A percentile compares a stretch with the other conserved stretches of the same genome.
These are phyloP conservation scores for Aspergillus sp. DNA, from an alignment of 2,329 filamentous ascomycete genomes.

Conservation along the genomic window DNA sequence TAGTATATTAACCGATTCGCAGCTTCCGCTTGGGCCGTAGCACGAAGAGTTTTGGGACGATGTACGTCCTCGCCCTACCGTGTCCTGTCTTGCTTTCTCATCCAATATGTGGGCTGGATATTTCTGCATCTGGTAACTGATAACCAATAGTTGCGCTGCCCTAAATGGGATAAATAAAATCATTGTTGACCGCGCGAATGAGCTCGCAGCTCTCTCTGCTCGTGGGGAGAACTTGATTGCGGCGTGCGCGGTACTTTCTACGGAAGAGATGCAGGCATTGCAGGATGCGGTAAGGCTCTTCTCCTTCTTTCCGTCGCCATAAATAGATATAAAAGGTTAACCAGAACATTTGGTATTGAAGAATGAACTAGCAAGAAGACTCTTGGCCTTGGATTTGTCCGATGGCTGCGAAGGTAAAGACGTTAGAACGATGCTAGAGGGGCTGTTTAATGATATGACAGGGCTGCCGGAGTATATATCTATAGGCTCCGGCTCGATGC, in stretches of 20 bases:
- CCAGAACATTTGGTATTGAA: neutral
- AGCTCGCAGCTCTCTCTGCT: conserved; percentile 66
- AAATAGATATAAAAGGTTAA: neutral
- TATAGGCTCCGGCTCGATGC: neutral
- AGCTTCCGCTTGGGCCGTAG: conserved; percentile 64
- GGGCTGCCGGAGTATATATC: conserved; percentile 2
- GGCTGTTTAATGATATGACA: conserved; percentile 1
- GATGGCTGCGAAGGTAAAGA: neutral
- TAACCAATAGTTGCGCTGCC: conserved; percentile 64
- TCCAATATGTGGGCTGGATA: neutral
- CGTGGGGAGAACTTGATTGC: conserved; percentile 74
- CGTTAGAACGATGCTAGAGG: conserved; percentile 10
- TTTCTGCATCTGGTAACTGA: neutral
- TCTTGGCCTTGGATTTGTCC: conserved; percentile 17
- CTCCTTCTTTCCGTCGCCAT: neutral
- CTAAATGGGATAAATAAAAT: conserved; percentile 76
- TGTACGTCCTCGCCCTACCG: conserved; percentile 35
- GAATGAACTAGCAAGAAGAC: conserved; percentile 20
- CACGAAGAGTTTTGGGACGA: conserved; percentile 78
- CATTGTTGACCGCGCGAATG: conserved; percentile 74
- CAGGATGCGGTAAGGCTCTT: conserved; percentile 57
- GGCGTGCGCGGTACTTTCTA: conserved; percentile 67
- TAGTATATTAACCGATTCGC: neutral
- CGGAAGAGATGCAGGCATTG: conserved; percentile 64
- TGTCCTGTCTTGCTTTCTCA: neutral